A percentile compares a stretch with the other conserved stretches of the same genome.
These are phyloP conservation scores for Gossypium thurberi DNA, from an alignment of 345 rosid species.

Conservation along the genomic window DNA sequence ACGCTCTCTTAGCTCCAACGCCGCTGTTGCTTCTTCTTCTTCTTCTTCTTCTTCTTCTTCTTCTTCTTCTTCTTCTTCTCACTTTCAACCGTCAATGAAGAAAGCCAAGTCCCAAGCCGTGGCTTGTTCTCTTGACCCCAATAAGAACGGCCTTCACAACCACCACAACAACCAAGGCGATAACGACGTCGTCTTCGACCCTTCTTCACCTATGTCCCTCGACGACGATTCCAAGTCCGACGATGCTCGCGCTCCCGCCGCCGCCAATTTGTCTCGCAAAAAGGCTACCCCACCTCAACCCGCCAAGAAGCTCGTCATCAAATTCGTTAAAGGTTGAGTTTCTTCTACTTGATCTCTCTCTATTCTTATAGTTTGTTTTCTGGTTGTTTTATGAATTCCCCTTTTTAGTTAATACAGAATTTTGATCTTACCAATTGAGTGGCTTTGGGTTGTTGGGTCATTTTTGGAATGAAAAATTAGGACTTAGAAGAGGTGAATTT, in stretches of 20 bases:
- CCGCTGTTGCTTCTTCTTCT: background rate
- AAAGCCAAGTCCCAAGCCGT: conserved; percentile 64
- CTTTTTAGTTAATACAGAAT: background rate
- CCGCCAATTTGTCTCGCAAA: conserved; percentile 68
- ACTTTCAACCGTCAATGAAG: conserved; percentile 42
- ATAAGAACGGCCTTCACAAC: conserved; percentile 36
- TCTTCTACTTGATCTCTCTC: background rate
- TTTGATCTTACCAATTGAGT: conserved; percentile 7
- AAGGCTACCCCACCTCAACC: conserved; percentile 68
- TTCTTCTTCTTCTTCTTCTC: background rate
- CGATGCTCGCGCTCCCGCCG: conserved; percentile 20
- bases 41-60: background rate
- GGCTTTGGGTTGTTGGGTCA: background rate
- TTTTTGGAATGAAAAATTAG: background rate
- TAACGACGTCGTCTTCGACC: conserved; percentile 41
- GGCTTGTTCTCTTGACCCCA: conserved; percentile 37
- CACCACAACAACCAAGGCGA: background rate
- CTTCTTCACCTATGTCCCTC: conserved; percentile 39
- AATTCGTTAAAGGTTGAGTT: conserved; percentile 63
- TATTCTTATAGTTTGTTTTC: background rate
- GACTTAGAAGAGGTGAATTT: background rate
- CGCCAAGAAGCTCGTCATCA: conserved; percentile 70
- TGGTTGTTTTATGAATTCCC: background rate
- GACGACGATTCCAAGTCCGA: conserved; percentile 47
- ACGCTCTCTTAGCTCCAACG: conserved; percentile 35